Evolutionary conservation across 2,329 filamentous ascomycete genomes (phyloP), one percentile per base, ranked within the genome.

Genomic region (Geosmithia flava): DNA sequence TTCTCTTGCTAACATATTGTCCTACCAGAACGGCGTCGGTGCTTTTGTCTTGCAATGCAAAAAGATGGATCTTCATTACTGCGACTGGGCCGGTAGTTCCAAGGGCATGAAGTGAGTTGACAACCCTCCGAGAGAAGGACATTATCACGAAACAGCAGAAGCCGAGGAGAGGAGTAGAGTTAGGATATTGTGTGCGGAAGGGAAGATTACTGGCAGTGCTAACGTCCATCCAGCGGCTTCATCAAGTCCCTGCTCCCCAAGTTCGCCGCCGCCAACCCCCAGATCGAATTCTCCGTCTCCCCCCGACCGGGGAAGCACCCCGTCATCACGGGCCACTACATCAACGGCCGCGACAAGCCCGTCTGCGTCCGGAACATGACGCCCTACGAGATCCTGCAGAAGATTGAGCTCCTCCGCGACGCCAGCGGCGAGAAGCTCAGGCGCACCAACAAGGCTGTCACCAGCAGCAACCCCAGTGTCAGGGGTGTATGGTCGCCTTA

Each of bases 41-140:
- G 87, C 90, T 64, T 97, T 97, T 74, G 87, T 98, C 68, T 80
- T 96, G 50, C 91, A 95, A 73, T 98, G 93, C 81, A 95, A 88
- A 75, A 86, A 84, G 62, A 74, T 98, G 65, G 87, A 95, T 66
- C 87, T 98, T 62, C 87, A 95, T 71, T 98, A 95, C 73, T 97
- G 93, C 74, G 89, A 97, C 75, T 90, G 85, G 80, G 87, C 86
- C 50, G 93, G 90, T 53, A 95, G 87, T 66, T 97, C 91, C 39
- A 81, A 73, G 60, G 93, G 93, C 62, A 96, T 97, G 89, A 93
- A 95, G 87, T 93, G 74, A 53, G 76, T 56, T 43, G 44, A 27
- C 13, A 13, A 20, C 6, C 40, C 33, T 37, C 33, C 19, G 13
- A 3, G 37, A 40, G 37, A 40, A 5, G 17, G 37, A 11, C n/a